A percentile compares a stretch with the other conserved stretches of the same genome.
These are phyloP conservation scores for Coemansia sp. DNA, from an alignment of 192 early-diverging fungal species.

Conservation along the genomic window DNA sequence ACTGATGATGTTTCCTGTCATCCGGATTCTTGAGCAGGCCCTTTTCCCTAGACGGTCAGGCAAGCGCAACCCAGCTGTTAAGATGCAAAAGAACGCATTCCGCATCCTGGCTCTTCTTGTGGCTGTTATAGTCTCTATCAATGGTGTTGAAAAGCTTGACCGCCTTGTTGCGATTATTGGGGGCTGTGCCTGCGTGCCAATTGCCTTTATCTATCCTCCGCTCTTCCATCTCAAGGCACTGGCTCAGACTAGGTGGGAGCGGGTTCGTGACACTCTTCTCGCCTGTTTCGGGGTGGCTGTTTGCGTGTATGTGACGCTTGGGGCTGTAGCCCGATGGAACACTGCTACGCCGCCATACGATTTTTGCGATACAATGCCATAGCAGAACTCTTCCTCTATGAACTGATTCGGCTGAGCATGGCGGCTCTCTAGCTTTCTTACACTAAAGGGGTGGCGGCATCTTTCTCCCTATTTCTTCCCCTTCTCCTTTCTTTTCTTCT, in stretches of 20 bases:
- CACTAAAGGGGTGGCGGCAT: too few species aligned
- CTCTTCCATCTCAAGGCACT: conserved; percentile 74
- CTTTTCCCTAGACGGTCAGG: conserved; percentile 75
- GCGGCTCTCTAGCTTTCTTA: too few species aligned
- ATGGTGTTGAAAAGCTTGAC: conserved; percentile 72
- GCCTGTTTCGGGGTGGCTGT: conserved; percentile 65
- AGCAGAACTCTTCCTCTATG: not conserved
- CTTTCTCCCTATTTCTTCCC: not conserved
- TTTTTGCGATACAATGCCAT: conserved; percentile 19
- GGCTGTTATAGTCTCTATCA: conserved; percentile 70
- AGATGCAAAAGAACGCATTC: conserved; percentile 81
- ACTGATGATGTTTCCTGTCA: conserved; percentile 86
- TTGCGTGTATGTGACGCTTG: conserved; percentile 74
- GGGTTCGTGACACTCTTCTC: conserved; percentile 59
- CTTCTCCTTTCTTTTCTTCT: not conserved
- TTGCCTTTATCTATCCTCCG: conserved; percentile 82
- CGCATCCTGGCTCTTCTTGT: conserved; percentile 62
- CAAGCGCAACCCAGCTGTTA: conserved; percentile 71
- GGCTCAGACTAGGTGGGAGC: conserved; percentile 47
- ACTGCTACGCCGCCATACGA: conserved; percentile 18
- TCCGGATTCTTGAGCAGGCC: conserved; percentile 82
- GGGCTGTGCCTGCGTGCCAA: conserved; percentile 68
- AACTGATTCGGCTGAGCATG: too few species aligned
- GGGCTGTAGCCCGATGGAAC: conserved; percentile 30
- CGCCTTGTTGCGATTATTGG: conserved; percentile 81